These are phyloP conservation scores for Pseudocercospora crystallina DNA, from an alignment of 2,329 filamentous ascomycete species.

Conservation along the genomic window DNA sequence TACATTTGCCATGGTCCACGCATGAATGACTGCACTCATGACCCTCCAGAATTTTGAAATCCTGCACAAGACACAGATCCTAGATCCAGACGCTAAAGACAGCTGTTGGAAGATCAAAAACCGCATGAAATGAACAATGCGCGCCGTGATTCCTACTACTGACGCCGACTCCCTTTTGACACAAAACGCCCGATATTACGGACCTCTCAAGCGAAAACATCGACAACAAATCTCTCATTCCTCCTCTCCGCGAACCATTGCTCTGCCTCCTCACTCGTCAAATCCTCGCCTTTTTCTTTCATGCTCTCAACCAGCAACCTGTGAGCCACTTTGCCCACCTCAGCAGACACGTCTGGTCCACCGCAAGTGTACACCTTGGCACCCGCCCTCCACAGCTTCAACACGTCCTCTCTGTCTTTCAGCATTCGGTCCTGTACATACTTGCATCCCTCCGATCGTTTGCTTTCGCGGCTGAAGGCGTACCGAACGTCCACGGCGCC, in stretches of 20 bases:
- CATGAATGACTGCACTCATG: too few relatives aligned
- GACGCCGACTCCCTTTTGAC: too few relatives aligned
- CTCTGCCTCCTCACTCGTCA: conserved; percentile 36
- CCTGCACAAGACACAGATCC: too few relatives aligned
- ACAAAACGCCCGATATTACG: too few relatives aligned
- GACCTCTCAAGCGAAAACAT: conserved; percentile 36
- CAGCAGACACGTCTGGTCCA: conserved; percentile 38
- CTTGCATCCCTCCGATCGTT: conserved; percentile 48
- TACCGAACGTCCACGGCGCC: conserved; percentile 63
- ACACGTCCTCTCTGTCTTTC: conserved; percentile 47
- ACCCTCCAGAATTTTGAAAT: too few relatives aligned
- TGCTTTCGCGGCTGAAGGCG: conserved; percentile 55
- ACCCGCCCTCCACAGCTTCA: conserved; percentile 45
- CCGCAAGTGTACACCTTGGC: conserved; percentile 67
- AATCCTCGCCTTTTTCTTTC: conserved; percentile 9
- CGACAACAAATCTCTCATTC: conserved; percentile 48
- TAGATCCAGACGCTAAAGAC: too few relatives aligned
- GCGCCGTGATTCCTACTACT: too few relatives aligned
- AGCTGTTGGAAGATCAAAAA: too few relatives aligned
- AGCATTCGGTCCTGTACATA: conserved; percentile 56
- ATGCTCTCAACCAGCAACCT: conserved; percentile 44
- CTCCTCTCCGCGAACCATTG: conserved; percentile 47
- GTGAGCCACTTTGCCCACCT: conserved; percentile 42
- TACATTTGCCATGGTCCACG: too few relatives aligned
- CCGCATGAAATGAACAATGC: too few relatives aligned